Conservation (phyloP, 2,329 filamentous ascomycete genomes). For the Cadophora sp. region DNA sequence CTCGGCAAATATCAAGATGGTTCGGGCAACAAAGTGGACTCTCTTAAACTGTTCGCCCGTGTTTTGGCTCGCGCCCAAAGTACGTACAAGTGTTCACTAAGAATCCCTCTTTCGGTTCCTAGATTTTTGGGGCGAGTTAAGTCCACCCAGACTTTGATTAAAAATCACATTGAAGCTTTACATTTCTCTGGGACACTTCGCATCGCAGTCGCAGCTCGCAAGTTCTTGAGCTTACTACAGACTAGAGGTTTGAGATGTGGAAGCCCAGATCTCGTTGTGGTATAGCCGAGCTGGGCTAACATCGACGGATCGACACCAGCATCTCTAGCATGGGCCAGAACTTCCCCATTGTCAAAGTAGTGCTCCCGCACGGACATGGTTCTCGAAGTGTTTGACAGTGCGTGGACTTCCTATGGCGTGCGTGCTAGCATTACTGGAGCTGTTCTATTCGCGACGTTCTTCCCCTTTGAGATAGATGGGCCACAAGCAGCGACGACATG, state of each 20-base stretch:
- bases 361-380: not conserved
- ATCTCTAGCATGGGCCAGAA: conserved; percentile 4
- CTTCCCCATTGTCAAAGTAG: not conserved
- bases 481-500: conserved; percentile 8
- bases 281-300: not conserved
- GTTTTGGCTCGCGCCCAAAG: too few species aligned
- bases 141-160: too few species aligned
- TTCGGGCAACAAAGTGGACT: too few species aligned
- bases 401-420: not conserved
- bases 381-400: not conserved
- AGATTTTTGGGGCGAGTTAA: too few species aligned
- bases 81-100: too few species aligned
- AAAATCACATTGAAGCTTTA: too few species aligned
- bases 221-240: too few species aligned
- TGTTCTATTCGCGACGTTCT: not conserved
- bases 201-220: too few species aligned
- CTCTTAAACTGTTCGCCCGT: too few species aligned
- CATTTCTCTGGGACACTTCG: too few species aligned
- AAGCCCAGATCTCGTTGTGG: not conserved
- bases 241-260: conserved; percentile 1
- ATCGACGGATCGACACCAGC: not conserved
- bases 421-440: not conserved
- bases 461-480: not conserved
- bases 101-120: too few species aligned
- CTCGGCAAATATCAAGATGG: too few species aligned